Percentiles rank a stretch among this genome's conserved stretches.
Evolutionary conservation across 768 basidiomycete species (phyloP).

Genomic region (Tricholoma terreum): DNA sequence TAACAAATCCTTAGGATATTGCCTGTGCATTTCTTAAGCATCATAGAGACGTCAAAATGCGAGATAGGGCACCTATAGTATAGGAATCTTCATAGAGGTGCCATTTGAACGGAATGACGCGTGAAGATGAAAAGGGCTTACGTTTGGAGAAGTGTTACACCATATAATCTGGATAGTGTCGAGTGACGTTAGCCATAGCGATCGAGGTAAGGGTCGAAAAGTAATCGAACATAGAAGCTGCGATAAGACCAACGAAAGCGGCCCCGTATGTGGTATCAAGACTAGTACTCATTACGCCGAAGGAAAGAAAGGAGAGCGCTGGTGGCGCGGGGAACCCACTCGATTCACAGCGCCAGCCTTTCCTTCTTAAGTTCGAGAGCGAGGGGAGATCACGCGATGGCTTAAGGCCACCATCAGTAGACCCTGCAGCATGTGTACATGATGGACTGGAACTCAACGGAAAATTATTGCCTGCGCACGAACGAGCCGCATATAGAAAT

Average conservation of each 20-base stretch:
- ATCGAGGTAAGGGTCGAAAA: background rate
- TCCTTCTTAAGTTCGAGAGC: background rate
- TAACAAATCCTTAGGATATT: conserved; percentile 38
- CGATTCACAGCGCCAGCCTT: background rate
- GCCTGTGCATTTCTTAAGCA: conserved; percentile 17
- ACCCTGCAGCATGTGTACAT: too few relatives aligned
- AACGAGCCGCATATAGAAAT: too few relatives aligned
- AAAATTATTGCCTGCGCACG: too few relatives aligned
- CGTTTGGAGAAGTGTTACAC: conserved; percentile 45
- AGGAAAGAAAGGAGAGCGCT: background rate
- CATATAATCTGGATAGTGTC: conserved; percentile 39
- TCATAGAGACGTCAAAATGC: background rate
- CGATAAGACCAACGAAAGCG: conserved; percentile 43
- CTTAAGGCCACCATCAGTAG: background rate
- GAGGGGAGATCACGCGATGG: background rate
- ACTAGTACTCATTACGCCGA: background rate
- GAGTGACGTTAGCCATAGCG: conserved; percentile 3
- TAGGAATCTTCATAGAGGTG: conserved; percentile 29
- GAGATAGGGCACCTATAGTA: conserved; percentile 35
- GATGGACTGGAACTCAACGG: too few relatives aligned
- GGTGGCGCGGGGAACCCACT: background rate
- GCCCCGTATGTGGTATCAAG: conserved; percentile 41
- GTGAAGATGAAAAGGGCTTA: conserved; percentile 18
- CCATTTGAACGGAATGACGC: background rate
- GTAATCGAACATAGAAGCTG: conserved; percentile 38